Conservation (phyloP, 495 filamentous ascomycete genomes). For the Staphylotrichum tortipilum region DNA sequence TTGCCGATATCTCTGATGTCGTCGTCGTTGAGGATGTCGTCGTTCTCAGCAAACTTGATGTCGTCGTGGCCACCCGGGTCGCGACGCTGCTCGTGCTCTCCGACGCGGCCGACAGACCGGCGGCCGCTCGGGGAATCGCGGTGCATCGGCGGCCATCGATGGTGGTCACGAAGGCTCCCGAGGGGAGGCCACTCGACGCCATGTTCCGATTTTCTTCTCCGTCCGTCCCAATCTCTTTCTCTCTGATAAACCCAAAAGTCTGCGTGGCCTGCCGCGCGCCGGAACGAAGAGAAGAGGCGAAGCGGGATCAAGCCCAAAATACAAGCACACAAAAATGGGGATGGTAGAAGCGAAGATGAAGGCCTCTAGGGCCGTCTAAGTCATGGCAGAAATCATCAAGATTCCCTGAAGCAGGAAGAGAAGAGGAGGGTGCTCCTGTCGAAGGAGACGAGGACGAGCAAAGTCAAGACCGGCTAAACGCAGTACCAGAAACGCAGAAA, state of each 20-base stretch:
- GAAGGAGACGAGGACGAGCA: slow-evolving; percentile 12
- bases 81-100: slow-evolving; percentile 6
- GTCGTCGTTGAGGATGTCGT: slow-evolving; percentile 9
- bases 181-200: slow-evolving; percentile 25
- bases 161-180: slow-evolving; percentile 36
- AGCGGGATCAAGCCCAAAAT: slow-evolving; percentile 21
- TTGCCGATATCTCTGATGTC: slow-evolving; percentile 11
- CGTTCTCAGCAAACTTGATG: no score
- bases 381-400: slow-evolving; percentile 36
- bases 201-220: slow-evolving; percentile 23
- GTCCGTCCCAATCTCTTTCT: slow-evolving; percentile 7
- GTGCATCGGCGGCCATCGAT: slow-evolving; percentile 41
- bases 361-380: slow-evolving; percentile 35
- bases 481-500: slow-evolving; percentile 23
- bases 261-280: slow-evolving; percentile 40
- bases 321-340: slow-evolving; percentile 22
- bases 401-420: slow-evolving; percentile 1
- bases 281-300: slow-evolving; percentile 4
- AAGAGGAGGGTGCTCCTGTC: slow-evolving; percentile 15
- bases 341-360: slow-evolving; percentile 23
- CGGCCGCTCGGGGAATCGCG: slow-evolving; percentile 31
- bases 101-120: no score
- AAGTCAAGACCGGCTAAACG: slow-evolving; percentile 28
- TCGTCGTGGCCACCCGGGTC: slow-evolving; percentile 10
- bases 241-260: background rate